Base-by-base conservation (phyloP, 306 rosid species). In the Cajanus cajan region DNA sequence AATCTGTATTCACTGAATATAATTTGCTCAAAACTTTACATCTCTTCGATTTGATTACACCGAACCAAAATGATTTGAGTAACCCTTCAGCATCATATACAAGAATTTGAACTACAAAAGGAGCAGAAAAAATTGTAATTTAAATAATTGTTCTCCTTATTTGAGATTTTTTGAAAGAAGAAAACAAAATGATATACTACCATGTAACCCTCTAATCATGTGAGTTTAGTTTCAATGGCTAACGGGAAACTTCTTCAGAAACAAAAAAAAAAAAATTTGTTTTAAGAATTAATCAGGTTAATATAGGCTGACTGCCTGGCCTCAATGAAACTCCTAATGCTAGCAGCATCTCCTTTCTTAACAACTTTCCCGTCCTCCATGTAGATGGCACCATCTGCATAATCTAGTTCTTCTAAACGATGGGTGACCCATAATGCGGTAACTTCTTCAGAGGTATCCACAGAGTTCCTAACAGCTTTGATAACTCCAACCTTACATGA, bases 351-450 rank as follows among this genome's bases (percentile, higher is more conserved):
- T 33, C 96, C 96, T 47, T 81, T 86, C 89, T 64, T 74, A 48
- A 87, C 86, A 63, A 93, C 90, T 80, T 82, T 80, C 80, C 97
- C 97, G 10, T 89, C 90, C 74, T 93, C 97, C 97, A 93, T 90
- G 86, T 90, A 93, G 67, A 93, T 79, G 76, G 94, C 96, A 52
- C 97, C 97, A 79, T 93, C 97, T 13, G 97, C 96, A 83, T 88
- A 82, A 43, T 84, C 87, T 13, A 90, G 94, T 83, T 93, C 96
- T 88, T 93, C 98, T 73, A 90, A 84, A 71, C 98, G 96, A 89
- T 93, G 96, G 34, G 93, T 93, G 51, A 93, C 98, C 96, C 96
- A 89, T 72, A 93, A 80, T 57, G 98, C 94, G 18, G 96, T 85
- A 79, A 93, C 93, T 25, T 88, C 93, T 71, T 75, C 87, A 58